Base-by-base conservation (phyloP, 1,139 yeast species). In the Geotrichum bryndzae region DNA sequence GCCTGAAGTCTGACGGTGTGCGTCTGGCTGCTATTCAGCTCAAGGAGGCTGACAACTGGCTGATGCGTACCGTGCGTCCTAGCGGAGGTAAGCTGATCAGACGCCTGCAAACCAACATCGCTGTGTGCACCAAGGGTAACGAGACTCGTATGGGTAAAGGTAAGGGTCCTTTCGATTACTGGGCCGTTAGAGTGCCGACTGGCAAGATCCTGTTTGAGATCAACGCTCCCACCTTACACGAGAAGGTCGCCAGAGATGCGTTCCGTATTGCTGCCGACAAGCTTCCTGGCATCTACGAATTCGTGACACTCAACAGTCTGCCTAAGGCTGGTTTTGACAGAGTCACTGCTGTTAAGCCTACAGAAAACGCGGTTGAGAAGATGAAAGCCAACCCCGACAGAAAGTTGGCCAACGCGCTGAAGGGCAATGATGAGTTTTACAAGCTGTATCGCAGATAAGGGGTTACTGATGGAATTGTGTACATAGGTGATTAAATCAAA, bases 81-180 rank as follows among this genome's bases (percentile, higher is more conserved):
- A 84, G 85, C 52, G 86, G 86, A 56, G 88, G 89, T 35, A 79
- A 83, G 68, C 79, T 90, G 60, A 86, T 88, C 80, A 86, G 95
- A 67, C 83, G 99, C 71, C 80, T 92, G 66, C 85, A 87, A 57
- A 88, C 97, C 57, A 87, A 89, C 74, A 82, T 90, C 63, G 95
- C 98, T 0, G 96, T 94, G 25, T 92, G 97, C 77, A 85, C 90
- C 63, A 94, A 94, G 78, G 99, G 99, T 79, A 94, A 95, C 75
- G 97, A 94, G 74, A 90, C 97, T 23, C 94, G 99, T 86, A 94
- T 94, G 99, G 99, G 99, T 80, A 94, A 95, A 77, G 99, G 99
- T 79, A 94, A 94, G 77, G 99, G 99, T 76, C 87, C 95, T 0
- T 92, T 94, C 73, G 96, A 91, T 70, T 96, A 90, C 79, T 95